These are phyloP conservation scores for Rhytidiadelphus loreus DNA, from an alignment of 225 moss, liverwort and hornwort genomes.

Conservation along the genomic window DNA sequence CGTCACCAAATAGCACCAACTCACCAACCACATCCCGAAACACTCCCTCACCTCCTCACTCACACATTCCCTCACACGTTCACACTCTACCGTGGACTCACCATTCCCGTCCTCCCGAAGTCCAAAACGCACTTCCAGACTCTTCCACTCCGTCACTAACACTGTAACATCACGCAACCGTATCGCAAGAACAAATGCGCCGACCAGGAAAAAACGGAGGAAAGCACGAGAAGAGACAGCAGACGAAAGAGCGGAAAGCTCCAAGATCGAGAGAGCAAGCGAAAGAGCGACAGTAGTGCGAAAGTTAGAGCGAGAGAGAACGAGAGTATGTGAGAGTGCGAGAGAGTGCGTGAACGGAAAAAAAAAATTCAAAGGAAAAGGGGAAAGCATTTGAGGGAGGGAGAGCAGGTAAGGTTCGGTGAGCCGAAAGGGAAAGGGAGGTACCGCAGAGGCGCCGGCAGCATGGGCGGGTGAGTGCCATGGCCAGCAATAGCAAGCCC, in stretches of 20 bases:
- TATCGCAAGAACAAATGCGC: neutral
- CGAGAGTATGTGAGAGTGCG: neutral
- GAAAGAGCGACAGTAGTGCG: neutral
- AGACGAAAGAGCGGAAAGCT: neutral
- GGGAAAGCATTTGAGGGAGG: no score
- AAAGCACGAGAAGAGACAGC: neutral
- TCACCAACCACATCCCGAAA: neutral
- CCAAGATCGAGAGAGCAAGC: neutral
- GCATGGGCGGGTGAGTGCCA: neutral
- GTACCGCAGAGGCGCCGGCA: neutral
- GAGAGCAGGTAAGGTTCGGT: no score
- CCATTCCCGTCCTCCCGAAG: neutral
- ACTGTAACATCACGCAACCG: neutral
- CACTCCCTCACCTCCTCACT: neutral
- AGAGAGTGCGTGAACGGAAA: neutral
- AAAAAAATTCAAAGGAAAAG: neutral
- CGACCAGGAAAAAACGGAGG: neutral
- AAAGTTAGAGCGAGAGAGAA: neutral
- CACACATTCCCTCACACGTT: neutral
- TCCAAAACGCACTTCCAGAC: neutral
- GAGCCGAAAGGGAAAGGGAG: neutral
- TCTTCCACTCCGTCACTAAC: neutral
- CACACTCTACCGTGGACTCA: neutral
- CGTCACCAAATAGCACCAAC: neutral
- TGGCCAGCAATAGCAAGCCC: neutral